Base-by-base conservation (phyloP, 164 flowering plant species). In the Vitis riparia region DNA sequence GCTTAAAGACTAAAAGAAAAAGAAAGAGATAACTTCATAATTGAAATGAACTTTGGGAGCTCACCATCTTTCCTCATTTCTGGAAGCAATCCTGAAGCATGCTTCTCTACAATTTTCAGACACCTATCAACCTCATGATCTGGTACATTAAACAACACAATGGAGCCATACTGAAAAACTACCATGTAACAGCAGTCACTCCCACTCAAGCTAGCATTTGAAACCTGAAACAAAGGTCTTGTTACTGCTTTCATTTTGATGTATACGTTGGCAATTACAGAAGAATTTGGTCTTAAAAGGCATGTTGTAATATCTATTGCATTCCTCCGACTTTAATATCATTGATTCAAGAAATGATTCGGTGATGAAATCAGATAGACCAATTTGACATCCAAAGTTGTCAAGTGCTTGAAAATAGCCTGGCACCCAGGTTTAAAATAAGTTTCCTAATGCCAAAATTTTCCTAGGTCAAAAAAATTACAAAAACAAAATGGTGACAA, bases 21-120 rank as follows among this genome's bases (percentile, higher is more conserved):
- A 37, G 12, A 69, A 11, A 51, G 30, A 59, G n/a, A 65, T 27
- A 72, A 29, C 59, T 29, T 14, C 50, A 50, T 62, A 57, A 30
- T 32, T 30, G 15, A 55, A 30, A 16, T 5, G 48, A 47, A 8
- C 58, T 9, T 66, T 55, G 48, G 58, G 63, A 51, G 49, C 87
- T 91, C 63, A 91, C 99, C 99, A 81, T 95, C 98, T 79, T 93
- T 95, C 81, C 88, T 90, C 94, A 86, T 91, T 78, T 95, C 99
- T 13, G 94, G 89, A 2, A 93, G 96, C 83, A 90, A 78, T 58
- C 96, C 96, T 13, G 93, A 88, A 66, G 94, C 88, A 79, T 95
- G 93, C 56, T 77, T 85, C 64, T 85, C 77, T 3, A 93, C 87
- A 76, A 95, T 86, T 76, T 91, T 86, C 75, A 93, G 76, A 78